A percentile compares a stretch with the other conserved stretches of the same genome.
phyloP scores from a whole-genome alignment of 1,139 yeast species.

The Arxiozyma bovina region DNA sequence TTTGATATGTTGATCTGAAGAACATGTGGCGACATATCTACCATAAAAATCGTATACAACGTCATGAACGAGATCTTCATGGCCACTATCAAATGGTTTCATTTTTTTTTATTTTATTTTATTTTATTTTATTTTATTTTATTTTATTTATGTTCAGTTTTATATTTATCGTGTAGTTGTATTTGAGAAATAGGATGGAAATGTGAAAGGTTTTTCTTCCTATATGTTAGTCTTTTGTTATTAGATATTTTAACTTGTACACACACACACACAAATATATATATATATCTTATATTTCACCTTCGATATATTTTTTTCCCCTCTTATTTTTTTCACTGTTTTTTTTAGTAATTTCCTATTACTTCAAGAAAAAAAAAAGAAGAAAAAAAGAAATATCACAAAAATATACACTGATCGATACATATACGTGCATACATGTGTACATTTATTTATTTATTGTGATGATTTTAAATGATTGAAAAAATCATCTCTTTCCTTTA shows the following conservation, averaged over 20 bases:
- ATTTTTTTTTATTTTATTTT: conserved; percentile 18
- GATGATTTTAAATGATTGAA: conserved; percentile 4
- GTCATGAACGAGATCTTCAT: conserved; percentile 85
- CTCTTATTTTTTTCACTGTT: too few species aligned
- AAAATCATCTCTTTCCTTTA: conserved; percentile 46
- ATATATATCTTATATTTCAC: neutral
- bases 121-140: neutral
- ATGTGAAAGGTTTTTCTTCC: neutral
- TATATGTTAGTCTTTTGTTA: too few species aligned
- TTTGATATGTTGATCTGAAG: conserved; percentile 85
- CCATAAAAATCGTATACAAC: conserved; percentile 87
- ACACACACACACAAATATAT: too few species aligned
- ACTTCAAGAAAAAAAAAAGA: too few species aligned
- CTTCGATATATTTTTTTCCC: too few species aligned
- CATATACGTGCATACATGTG: neutral
- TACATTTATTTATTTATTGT: neutral
- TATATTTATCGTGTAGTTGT: neutral
- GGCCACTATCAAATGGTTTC: conserved; percentile 77
- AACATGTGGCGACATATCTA: conserved; percentile 78
- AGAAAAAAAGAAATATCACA: too few species aligned
- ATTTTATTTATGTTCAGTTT: neutral
- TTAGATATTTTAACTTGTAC: too few species aligned
- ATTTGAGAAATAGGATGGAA: neutral
- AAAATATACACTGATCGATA: too few species aligned
- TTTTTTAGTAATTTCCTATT: too few species aligned